Percentiles rank a stretch among this genome's conserved stretches.
Conservation (phyloP, 106 monocot genomes). For the Dendrobium chrysotoxum region DNA sequence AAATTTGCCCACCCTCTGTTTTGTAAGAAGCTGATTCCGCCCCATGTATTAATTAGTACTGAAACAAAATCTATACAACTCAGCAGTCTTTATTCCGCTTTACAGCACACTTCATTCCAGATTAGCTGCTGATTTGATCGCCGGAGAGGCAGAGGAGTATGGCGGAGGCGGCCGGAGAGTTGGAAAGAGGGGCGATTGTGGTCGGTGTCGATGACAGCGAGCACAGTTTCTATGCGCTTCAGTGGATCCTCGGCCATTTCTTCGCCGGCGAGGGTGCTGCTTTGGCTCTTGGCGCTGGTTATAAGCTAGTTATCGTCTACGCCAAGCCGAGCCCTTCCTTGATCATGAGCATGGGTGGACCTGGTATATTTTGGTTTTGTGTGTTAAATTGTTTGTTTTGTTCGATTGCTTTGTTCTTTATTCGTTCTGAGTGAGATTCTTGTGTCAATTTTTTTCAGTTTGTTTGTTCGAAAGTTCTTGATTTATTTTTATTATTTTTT, state of each 20-base stretch:
- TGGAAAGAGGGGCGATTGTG: conserved; percentile 31
- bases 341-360: conserved; percentile 52
- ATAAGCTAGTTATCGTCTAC: conserved; percentile 46
- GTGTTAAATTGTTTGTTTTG: too few relatives aligned
- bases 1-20: too few relatives aligned
- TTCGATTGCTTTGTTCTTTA: too few relatives aligned
- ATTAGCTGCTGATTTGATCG: neutral
- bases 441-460: too few relatives aligned
- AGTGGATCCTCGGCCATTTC: conserved; percentile 51
- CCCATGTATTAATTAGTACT: too few relatives aligned
- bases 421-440: too few relatives aligned
- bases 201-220: conserved; percentile 67
- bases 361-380: conserved; percentile 26
- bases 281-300: neutral
- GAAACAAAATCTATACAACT: too few relatives aligned
- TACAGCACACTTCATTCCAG: too few relatives aligned
- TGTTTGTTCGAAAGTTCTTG: too few relatives aligned
- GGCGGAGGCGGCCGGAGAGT: neutral
- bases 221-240: conserved; percentile 56
- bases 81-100: too few relatives aligned
- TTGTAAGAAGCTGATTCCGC: too few relatives aligned
- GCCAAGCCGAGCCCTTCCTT: conserved; percentile 55
- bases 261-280: conserved; percentile 17
- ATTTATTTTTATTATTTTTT: too few relatives aligned
- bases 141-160: neutral